Percentiles rank a stretch among this genome's conserved stretches.
Evolutionary conservation across 768 basidiomycete species (phyloP).

Genomic region (Mycena capillaripes): DNA sequence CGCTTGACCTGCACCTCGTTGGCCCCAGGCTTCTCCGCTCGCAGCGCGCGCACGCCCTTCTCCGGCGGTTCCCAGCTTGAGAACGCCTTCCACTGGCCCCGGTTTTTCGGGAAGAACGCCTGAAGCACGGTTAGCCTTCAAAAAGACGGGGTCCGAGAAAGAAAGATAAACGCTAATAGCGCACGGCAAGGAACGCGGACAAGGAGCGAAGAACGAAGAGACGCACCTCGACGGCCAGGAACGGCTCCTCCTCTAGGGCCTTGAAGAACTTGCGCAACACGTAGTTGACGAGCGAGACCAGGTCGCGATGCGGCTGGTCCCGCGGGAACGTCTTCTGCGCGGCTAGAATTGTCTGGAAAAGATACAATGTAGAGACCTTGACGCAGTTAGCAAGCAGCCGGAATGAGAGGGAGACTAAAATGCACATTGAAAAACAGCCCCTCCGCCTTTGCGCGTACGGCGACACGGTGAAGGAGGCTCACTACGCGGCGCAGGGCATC

Average conservation of each 20-base stretch:
- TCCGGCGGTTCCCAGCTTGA: conserved; percentile 81
- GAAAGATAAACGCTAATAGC: conserved; percentile 3
- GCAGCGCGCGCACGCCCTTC: conserved; percentile 48
- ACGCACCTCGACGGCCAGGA: conserved; percentile 89
- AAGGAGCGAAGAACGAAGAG: neutral
- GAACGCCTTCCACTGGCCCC: conserved; percentile 77
- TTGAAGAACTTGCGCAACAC: conserved; percentile 97
- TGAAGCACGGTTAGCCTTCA: conserved; percentile 42
- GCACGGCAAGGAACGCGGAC: neutral
- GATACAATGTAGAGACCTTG: conserved; percentile 89
- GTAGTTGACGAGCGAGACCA: conserved; percentile 86
- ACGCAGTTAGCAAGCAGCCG: conserved; percentile 33
- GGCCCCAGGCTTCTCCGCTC: conserved; percentile 11
- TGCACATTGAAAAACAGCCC: conserved; percentile 95
- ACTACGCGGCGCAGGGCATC: conserved; percentile 95
- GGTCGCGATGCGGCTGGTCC: conserved; percentile 85
- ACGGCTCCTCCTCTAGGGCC: conserved; percentile 83
- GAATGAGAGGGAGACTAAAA: neutral
- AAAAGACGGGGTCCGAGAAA: neutral
- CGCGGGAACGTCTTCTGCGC: conserved; percentile 85
- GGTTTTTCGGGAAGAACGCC: conserved; percentile 87
- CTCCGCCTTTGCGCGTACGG: conserved; percentile 91
- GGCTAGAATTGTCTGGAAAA: conserved; percentile 90
- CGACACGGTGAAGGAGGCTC: conserved; percentile 90
- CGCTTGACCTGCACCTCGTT: conserved; percentile 62